These are phyloP conservation scores for Pseudopyrenochaeta lycopersici DNA, from an alignment of 2,329 filamentous ascomycete species.

Conservation along the genomic window DNA sequence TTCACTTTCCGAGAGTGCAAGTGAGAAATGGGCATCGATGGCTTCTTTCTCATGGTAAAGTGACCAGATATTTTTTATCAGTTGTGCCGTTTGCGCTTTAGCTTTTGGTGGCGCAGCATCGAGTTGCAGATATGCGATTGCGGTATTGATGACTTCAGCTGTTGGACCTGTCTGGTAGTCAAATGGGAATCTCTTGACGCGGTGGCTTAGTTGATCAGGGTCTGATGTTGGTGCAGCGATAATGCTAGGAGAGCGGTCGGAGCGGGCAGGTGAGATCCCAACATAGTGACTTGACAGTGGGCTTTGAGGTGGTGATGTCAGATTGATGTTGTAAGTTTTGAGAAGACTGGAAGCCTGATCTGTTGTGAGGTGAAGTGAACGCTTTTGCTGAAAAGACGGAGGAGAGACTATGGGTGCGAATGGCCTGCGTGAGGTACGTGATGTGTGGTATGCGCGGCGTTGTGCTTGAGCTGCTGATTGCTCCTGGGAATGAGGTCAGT, in stretches of 20 bases:
- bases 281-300: slow-evolving; percentile 59
- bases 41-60: slow-evolving; percentile 73
- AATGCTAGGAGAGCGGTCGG: slow-evolving; percentile 69
- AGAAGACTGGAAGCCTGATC: slow-evolving; percentile 66
- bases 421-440: slow-evolving; percentile 24
- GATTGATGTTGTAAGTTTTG: slow-evolving; percentile 58
- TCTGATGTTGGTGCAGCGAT: slow-evolving; percentile 64
- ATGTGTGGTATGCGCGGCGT: slow-evolving; percentile 59
- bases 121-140: slow-evolving; percentile 64
- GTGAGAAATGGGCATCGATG: slow-evolving; percentile 64
- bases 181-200: slow-evolving; percentile 68
- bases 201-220: slow-evolving; percentile 52
- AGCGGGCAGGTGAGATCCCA: slow-evolving; percentile 72
- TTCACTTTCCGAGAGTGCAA: slow-evolving; percentile 51
- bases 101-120: slow-evolving; percentile 55
- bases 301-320: slow-evolving; percentile 49
- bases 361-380: slow-evolving; percentile 65
- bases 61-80: slow-evolving; percentile 64
- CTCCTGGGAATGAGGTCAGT: slow-evolving; percentile 31
- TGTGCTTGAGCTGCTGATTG: slow-evolving; percentile 47
- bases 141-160: slow-evolving; percentile 50
- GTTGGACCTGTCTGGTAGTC: slow-evolving; percentile 61
- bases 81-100: slow-evolving; percentile 54
- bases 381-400: slow-evolving; percentile 49
- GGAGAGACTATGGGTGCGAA: slow-evolving; percentile 5